Percentiles rank a stretch among this genome's conserved stretches.
These are phyloP conservation scores for Megacollybia marginata DNA, from an alignment of 768 basidiomycete genomes.

Conservation along the genomic window DNA sequence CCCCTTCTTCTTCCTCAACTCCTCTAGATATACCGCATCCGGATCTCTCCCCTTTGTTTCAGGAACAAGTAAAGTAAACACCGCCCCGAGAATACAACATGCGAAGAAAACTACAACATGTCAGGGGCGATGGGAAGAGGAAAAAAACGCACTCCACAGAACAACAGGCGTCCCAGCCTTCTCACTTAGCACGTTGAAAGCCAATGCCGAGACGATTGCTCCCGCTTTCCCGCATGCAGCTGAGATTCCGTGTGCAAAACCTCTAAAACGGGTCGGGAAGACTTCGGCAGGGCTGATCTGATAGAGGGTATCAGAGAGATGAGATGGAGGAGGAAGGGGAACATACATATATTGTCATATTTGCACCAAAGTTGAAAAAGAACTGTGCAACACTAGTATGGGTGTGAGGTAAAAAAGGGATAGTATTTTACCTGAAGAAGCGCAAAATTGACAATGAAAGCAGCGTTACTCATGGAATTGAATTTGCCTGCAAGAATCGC, in stretches of 20 bases:
- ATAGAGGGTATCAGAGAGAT: not conserved
- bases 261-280: conserved; percentile 71
- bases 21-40: conserved; percentile 34
- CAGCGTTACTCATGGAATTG: conserved; percentile 40
- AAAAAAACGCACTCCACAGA: conserved; percentile 57
- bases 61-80: conserved; percentile 37
- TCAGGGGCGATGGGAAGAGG: not conserved
- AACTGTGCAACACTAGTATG: conserved; percentile 28
- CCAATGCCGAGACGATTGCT: conserved; percentile 71
- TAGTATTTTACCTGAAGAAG: conserved; percentile 43
- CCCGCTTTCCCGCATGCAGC: conserved; percentile 74
- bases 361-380: conserved; percentile 81
- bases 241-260: conserved; percentile 66
- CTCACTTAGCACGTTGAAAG: conserved; percentile 55
- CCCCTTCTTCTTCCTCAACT: conserved; percentile 15
- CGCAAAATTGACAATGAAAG: conserved; percentile 69
- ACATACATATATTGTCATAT: conserved; percentile 52
- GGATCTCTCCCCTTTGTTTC: conserved; percentile 44
- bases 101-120: conserved; percentile 51
- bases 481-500: conserved; percentile 66
- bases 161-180: conserved; percentile 60
- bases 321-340: not conserved
- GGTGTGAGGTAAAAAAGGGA: not conserved
- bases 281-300: conserved; percentile 73
- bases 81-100: conserved; percentile 53